Evolutionary conservation across 805 yeast genomes (phyloP).

Genomic region (Phaffomyces opuntiae): DNA sequence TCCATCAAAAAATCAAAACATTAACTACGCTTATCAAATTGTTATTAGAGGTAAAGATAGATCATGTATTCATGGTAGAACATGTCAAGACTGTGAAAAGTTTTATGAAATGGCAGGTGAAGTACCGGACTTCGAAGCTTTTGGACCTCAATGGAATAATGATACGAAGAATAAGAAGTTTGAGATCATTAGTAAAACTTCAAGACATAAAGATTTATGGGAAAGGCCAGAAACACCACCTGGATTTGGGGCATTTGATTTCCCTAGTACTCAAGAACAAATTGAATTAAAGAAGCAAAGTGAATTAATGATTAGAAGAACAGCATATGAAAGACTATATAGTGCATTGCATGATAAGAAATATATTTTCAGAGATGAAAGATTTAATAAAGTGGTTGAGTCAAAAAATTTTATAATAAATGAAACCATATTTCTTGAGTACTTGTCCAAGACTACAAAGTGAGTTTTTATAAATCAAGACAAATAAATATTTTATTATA

Average conservation of each 20-base stretch:
- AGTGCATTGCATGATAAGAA: slow-evolving; percentile 36
- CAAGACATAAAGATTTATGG: slow-evolving; percentile 22
- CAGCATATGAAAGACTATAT: slow-evolving; percentile 37
- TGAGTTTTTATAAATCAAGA: neutral
- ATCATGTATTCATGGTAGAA: slow-evolving; percentile 28
- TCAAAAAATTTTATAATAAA: slow-evolving; percentile 27
- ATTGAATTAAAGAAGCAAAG: slow-evolving; percentile 31
- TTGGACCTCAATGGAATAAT: slow-evolving; percentile 25
- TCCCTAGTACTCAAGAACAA: slow-evolving; percentile 50
- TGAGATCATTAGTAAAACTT: slow-evolving; percentile 16
- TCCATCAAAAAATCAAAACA: slow-evolving; percentile 23
- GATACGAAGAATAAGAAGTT: slow-evolving; percentile 4
- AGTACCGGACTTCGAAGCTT: slow-evolving; percentile 9
- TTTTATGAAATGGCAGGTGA: slow-evolving; percentile 28
- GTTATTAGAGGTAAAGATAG: slow-evolving; percentile 29
- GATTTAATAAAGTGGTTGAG: slow-evolving; percentile 32
- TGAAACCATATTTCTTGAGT: slow-evolving; percentile 12
- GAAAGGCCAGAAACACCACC: slow-evolving; percentile 43
- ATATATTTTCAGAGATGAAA: slow-evolving; percentile 39
- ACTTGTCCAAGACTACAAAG: slow-evolving; percentile 2
- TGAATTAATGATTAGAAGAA: slow-evolving; percentile 27
- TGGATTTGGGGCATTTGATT: slow-evolving; percentile 52
- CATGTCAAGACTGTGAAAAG: slow-evolving; percentile 27
- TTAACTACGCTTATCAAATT: slow-evolving; percentile 27
- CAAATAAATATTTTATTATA: no score